phyloP scores from a whole-genome alignment of 768 basidiomycete species.

The Pulveroboletus sp. region DNA sequence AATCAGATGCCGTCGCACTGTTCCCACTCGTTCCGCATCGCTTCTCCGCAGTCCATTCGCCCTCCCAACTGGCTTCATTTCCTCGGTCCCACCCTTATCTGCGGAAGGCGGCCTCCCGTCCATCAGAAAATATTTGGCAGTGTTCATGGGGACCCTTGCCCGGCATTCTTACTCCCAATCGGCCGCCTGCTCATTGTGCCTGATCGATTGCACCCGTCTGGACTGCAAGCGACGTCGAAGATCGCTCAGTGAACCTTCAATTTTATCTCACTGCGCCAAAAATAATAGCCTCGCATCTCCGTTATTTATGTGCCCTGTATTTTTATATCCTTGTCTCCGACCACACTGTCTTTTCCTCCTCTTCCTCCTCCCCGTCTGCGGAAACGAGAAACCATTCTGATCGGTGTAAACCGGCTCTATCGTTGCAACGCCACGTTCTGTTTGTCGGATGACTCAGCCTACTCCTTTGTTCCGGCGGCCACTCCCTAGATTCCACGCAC shows the following conservation, averaged over 20 bases:
- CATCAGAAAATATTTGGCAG: too few relatives aligned
- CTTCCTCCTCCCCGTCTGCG: too few relatives aligned
- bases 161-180: constrained; percentile 9
- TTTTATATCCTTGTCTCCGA: constrained; percentile 17
- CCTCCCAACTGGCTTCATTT: too few relatives aligned
- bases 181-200: constrained; percentile 16
- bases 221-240: constrained; percentile 25
- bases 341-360: too few relatives aligned
- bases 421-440: constrained; percentile 14
- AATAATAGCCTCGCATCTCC: constrained; percentile 28
- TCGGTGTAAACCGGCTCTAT: constrained; percentile 7
- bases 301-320: constrained; percentile 25
- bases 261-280: constrained; percentile 28
- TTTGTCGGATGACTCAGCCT: constrained; percentile 22
- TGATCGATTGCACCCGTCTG: constrained; percentile 22
- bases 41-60: constrained; percentile 33
- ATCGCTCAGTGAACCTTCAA: constrained; percentile 21
- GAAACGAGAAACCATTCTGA: neutral
- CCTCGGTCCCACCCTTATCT: too few relatives aligned
- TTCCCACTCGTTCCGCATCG: constrained; percentile 18
- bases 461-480: constrained; percentile 23
- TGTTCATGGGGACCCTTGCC: constrained; percentile 2
- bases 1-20: too few relatives aligned
- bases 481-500: constrained; percentile 18
- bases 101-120: too few relatives aligned